Evolutionary conservation across 2,329 filamentous ascomycete genomes (phyloP).

Genomic region (Myotisia sp.): DNA sequence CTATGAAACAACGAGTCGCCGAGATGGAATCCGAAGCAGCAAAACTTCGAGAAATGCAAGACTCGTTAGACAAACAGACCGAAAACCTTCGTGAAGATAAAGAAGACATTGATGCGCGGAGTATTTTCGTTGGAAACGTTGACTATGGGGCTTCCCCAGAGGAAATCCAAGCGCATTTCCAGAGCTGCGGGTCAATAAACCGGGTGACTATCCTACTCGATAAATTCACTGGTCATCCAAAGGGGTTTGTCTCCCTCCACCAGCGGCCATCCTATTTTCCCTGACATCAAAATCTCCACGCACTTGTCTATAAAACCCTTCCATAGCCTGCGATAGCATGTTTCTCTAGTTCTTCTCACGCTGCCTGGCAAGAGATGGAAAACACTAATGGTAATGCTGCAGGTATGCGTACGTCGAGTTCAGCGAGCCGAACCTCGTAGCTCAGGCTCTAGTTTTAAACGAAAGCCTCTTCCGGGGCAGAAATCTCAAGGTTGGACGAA

Average conservation of each 20-base stretch:
- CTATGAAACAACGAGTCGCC: conserved; percentile 73
- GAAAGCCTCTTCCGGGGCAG: conserved; percentile 91
- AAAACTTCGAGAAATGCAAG: conserved; percentile 77
- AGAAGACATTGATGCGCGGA: conserved; percentile 86
- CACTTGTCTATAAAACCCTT: conserved; percentile 2
- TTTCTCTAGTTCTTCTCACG: conserved; percentile 21
- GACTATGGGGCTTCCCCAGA: conserved; percentile 95
- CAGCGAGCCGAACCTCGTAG: conserved; percentile 80
- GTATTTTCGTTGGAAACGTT: conserved; percentile 96
- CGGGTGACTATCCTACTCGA: conserved; percentile 93
- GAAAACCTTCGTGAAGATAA: conserved; percentile 79
- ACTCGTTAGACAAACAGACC: conserved; percentile 67
- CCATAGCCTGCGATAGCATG: conserved; percentile 13
- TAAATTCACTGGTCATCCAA: conserved; percentile 98
- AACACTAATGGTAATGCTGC: conserved; percentile 22
- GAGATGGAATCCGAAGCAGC: conserved; percentile 86
- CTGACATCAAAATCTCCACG: neutral
- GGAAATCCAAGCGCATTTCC: conserved; percentile 96
- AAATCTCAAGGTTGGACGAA: conserved; percentile 66
- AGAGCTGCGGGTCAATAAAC: conserved; percentile 94
- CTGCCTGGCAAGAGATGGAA: conserved; percentile 46
- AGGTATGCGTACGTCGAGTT: conserved; percentile 99
- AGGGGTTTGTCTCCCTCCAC: conserved; percentile 55
- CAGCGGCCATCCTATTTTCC: neutral
- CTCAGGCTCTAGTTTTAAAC: conserved; percentile 85